Conservation (phyloP, 78 protist species). For the Dictyostelium firmibasis region DNA sequence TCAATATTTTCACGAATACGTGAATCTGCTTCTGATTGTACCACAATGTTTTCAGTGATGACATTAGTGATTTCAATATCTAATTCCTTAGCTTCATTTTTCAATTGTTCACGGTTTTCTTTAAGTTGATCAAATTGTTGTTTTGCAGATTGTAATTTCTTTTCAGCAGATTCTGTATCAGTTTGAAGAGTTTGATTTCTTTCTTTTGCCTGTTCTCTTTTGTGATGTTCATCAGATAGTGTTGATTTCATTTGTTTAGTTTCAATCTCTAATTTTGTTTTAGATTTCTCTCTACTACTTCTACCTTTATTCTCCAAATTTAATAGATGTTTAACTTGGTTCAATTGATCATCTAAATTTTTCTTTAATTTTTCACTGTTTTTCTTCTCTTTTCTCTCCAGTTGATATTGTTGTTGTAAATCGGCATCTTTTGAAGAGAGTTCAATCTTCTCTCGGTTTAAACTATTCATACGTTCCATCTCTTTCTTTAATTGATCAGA, state of each 20-base stretch:
- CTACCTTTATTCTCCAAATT: conserved; percentile 12
- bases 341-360: conserved; percentile 53
- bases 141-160: background rate
- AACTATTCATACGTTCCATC: background rate
- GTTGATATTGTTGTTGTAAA: background rate
- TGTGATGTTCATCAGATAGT: background rate
- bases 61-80: conserved; percentile 25
- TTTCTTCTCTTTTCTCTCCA: conserved; percentile 34
- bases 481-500: conserved; percentile 8
- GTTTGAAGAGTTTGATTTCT: background rate
- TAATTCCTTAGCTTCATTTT: background rate
- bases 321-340: conserved; percentile 23
- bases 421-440: conserved; percentile 18
- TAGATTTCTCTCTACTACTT: conserved; percentile 14
- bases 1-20: background rate
- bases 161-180: background rate
- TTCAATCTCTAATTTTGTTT: conserved; percentile 54
- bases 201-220: background rate
- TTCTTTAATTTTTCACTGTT: conserved; percentile 16
- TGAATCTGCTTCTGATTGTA: conserved; percentile 3
- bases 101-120: background rate
- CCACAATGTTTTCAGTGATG: background rate
- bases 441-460: background rate
- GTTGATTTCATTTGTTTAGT: conserved; percentile 36
- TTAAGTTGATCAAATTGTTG: background rate